Evolutionary conservation across 2,329 filamentous ascomycete genomes (phyloP).

Genomic region (Botrytis tulipae): DNA sequence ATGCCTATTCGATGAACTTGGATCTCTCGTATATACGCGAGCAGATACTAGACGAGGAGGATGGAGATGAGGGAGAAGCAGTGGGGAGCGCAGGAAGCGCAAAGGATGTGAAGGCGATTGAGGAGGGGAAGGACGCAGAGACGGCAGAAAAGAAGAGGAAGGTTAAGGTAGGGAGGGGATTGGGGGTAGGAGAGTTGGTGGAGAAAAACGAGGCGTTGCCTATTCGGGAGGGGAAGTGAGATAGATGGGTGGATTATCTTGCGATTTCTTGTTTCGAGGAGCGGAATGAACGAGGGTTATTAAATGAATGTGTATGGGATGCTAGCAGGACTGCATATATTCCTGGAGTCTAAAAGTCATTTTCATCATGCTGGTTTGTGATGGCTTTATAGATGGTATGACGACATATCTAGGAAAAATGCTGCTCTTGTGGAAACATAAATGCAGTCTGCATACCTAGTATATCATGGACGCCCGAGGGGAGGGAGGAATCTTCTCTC

Average conservation of each 20-base stretch:
- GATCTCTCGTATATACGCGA: constrained; percentile 63
- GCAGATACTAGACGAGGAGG: constrained; percentile 47
- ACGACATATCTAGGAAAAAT: neutral
- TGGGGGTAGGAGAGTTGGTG: constrained; percentile 77
- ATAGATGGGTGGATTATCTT: no score
- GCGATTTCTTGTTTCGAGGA: neutral
- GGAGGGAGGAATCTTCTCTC: neutral
- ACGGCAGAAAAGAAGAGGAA: constrained; percentile 67
- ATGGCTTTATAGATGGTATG: neutral
- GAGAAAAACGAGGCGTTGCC: constrained; percentile 59
- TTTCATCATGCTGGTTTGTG: neutral
- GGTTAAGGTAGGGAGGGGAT: constrained; percentile 76
- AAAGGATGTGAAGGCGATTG: constrained; percentile 49
- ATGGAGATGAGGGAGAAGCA: constrained; percentile 61
- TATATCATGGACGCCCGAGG: neutral
- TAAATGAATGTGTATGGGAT: neutral
- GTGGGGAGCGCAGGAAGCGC: constrained; percentile 63
- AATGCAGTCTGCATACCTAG: neutral
- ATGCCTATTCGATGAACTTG: constrained; percentile 92
- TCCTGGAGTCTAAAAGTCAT: constrained; percentile 12
- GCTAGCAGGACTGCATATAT: neutral
- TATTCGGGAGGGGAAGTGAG: neutral
- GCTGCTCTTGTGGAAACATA: neutral
- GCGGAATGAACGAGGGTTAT: neutral
- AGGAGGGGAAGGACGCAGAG: constrained; percentile 61